Evolutionary conservation across 148 eudicot genomes (phyloP), one percentile per base, ranked within the genome.

Genomic region (Camellia japonica): DNA sequence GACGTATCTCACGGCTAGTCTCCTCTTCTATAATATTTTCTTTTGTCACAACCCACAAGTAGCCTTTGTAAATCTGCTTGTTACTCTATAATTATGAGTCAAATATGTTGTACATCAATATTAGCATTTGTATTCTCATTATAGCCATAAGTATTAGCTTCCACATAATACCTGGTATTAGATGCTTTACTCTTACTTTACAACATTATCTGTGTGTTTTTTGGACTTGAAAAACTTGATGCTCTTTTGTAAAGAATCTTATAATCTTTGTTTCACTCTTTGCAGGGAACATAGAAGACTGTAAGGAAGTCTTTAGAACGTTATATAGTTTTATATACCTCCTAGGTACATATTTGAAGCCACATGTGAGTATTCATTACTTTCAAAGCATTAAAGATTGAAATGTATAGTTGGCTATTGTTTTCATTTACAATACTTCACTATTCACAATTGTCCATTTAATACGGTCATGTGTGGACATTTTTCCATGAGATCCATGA

Each of bases 301-400:
- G 87, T 73, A 95, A 93, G 84, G 90, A 93, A 23, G 90, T 95
- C 80, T 90, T 87, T 82, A 73, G 90, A 85, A 86, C 83, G 14
- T 20, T 89, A 38, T 95, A 93, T 85, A 87, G 88, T 71, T 92
- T 88, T 82, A 87, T 93, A 44, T 95, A 95, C 88, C 68, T 84
- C 54, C 82, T 93, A 79, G 94, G 97, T 67, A 93, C 97, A 79
- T 93, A 89, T 84, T 78, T 91, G 90, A 95, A 95, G 91, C 98
- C 98, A 80, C 88, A 95, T 79, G 98, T 95, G 81, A 95, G 98
- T 90, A 67, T 68, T 73, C 69, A 18, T 79, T 68, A 6, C 77
- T 78, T 47, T 41, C n/a, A 43, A 41, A 18, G 19, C 52, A 18
- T 61, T 41, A 9, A 30, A n/a, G 65, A 43, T 67, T 38, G 71